Base-by-base conservation (phyloP, 2,329 filamentous ascomycete genomes). In the Trichoderma polysporum region DNA sequence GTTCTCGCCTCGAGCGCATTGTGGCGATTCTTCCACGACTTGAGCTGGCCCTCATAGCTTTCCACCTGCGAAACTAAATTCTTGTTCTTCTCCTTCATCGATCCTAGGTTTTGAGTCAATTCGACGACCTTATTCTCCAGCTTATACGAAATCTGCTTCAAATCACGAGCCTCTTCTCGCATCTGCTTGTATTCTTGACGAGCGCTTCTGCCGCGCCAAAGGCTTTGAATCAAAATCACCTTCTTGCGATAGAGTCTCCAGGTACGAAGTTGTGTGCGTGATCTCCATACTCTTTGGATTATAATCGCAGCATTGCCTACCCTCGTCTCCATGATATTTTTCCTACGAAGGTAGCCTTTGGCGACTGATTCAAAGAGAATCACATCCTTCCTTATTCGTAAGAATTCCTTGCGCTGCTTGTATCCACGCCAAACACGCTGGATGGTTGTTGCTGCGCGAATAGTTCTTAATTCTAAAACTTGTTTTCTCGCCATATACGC, bases 81-180 rank as follows among this genome's bases (percentile, higher is more conserved):
- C 84, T 97, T 97, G 86, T 99, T 99, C 81, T 97, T 92, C 70
- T 90, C 88, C 83, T 97, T 97, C 86, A 97, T 91, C 10, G 93
- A 90, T 71, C 95, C 94, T 73, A 99, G 81, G 58, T 91, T 92
- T 79, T 99, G 95, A 1, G 95, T 99, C 75, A 99, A 86, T 82
- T 99, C 95, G 70, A 99, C 93, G 70, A 99, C 95, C 88, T 99
- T 99, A 86, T 99, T 98, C 80, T 99, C 95, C 74, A 99, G 84
- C 84, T 97, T 98, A 85, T 99, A 99, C 2, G 95, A 98, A 73
- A 99, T 99, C 80, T 98, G 94, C 85, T 98, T 98, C 78, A 99
- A 87, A 83, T 99, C 96, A 76, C 95, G 91, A 71, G 95, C 95
- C 80, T 99, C 95, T 80, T 97, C 94, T 72, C 95, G 92, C 69